These are phyloP conservation scores for Colletotrichum chlorophyti DNA, from an alignment of 2,329 filamentous ascomycete genomes.

Conservation along the genomic window DNA sequence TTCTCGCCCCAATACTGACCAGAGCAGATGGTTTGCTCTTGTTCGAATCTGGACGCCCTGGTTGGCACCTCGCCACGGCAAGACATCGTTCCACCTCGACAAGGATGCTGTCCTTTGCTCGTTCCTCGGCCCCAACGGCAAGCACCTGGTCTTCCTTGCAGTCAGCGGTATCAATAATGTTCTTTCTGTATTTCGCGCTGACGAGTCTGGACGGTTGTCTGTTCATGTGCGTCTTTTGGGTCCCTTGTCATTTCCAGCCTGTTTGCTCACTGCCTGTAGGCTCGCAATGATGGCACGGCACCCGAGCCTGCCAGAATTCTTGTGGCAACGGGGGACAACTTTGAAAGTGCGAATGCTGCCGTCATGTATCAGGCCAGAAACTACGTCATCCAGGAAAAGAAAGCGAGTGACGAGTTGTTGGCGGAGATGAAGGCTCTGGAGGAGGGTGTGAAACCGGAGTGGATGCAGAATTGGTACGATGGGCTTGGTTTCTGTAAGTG, in stretches of 20 bases:
- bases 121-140: slow-evolving; percentile 75
- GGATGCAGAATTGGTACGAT: slow-evolving; percentile 91
- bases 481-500: slow-evolving; percentile 83
- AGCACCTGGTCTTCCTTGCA: slow-evolving; percentile 79
- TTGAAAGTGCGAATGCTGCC: slow-evolving; percentile 79
- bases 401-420: slow-evolving; percentile 47
- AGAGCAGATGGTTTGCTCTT: slow-evolving; percentile 76
- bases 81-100: slow-evolving; percentile 68
- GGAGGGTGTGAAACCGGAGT: slow-evolving; percentile 63
- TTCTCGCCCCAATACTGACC: too few species aligned
- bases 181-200: slow-evolving; percentile 72
- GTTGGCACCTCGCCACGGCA: slow-evolving; percentile 88
- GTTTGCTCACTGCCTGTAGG: slow-evolving; percentile 42
- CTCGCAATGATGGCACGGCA: slow-evolving; percentile 70
- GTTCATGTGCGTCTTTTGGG: slow-evolving; percentile 63
- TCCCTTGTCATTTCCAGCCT: not conserved
- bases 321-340: slow-evolving; percentile 73
- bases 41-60: slow-evolving; percentile 83
- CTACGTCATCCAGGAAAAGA: slow-evolving; percentile 57
- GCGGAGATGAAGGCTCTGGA: slow-evolving; percentile 53
- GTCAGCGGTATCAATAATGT: slow-evolving; percentile 78
- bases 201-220: slow-evolving; percentile 68
- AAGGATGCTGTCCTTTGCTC: slow-evolving; percentile 81
- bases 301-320: slow-evolving; percentile 67
- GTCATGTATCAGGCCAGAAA: slow-evolving; percentile 88